Conservation (phyloP, 306 rosid species). For the Dryas alaskensis region DNA sequence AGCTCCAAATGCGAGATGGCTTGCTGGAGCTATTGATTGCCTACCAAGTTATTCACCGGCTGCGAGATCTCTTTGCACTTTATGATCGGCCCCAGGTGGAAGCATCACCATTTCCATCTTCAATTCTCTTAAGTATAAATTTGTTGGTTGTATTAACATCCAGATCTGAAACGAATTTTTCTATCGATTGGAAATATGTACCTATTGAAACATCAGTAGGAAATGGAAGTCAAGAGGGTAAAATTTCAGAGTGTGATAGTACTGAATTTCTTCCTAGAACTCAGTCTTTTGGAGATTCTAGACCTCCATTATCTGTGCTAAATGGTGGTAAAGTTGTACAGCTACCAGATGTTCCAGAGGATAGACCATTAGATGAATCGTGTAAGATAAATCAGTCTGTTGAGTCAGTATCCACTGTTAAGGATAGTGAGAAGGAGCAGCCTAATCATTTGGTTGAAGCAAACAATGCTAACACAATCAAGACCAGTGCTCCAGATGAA, state of each 20-base stretch:
- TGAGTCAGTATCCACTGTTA: constrained; percentile 37
- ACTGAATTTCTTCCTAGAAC: constrained; percentile 23
- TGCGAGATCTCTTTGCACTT: constrained; percentile 96
- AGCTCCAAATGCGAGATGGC: constrained; percentile 94
- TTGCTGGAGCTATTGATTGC: constrained; percentile 83
- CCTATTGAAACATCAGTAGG: constrained; percentile 38
- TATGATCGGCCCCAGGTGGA: constrained; percentile 99
- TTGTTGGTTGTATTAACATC: constrained; percentile 83
- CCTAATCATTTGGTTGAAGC: constrained; percentile 37
- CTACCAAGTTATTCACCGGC: constrained; percentile 85
- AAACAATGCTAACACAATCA: constrained; percentile 32
- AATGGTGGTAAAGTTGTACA: constrained; percentile 43
- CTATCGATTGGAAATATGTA: constrained; percentile 67
- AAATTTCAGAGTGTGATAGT: constrained; percentile 42
- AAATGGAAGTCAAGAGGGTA: constrained; percentile 42
- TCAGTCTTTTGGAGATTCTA: constrained; percentile 40
- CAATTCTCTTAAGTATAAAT: constrained; percentile 74
- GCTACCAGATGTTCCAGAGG: constrained; percentile 78
- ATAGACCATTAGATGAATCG: constrained; percentile 58
- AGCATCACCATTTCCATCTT: constrained; percentile 83
- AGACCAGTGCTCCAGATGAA: constrained; percentile 36
- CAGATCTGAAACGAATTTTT: constrained; percentile 54
- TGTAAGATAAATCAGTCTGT: constrained; percentile 33
- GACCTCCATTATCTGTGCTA: constrained; percentile 34
- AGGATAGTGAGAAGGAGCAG: constrained; percentile 44